Conservation (phyloP, 176 grass and related monocot genomes). For the Canna indica region DNA sequence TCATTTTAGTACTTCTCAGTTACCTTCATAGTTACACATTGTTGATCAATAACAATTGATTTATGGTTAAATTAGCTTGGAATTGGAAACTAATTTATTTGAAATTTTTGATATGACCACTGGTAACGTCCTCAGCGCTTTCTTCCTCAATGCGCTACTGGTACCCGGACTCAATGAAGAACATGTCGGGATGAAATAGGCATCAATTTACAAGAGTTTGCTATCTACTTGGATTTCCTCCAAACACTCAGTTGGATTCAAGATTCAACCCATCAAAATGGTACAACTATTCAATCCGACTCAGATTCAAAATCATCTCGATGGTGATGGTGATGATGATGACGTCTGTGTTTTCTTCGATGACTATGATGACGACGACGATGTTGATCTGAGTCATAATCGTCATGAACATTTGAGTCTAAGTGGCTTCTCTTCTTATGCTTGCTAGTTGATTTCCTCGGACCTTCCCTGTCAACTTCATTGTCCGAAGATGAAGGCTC, state of each 20-base stretch:
- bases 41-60: background rate
- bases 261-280: background rate
- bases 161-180: no score
- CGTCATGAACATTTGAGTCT: conserved; percentile 21
- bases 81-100: background rate
- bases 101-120: no score
- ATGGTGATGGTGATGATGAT: no score
- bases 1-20: background rate
- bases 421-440: conserved; percentile 15
- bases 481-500: conserved; percentile 14
- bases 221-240: background rate
- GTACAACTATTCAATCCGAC: background rate
- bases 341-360: conserved; percentile 1
- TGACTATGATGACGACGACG: background rate
- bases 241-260: background rate
- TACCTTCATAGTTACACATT: background rate
- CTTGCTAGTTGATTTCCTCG: conserved; percentile 28
- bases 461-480: conserved; percentile 17
- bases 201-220: background rate
- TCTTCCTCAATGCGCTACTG: background rate
- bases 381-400: conserved; percentile 20
- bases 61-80: background rate
- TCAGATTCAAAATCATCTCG: background rate
- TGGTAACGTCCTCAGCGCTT: background rate
- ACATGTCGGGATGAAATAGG: background rate